These are phyloP conservation scores for Crataegus laevigata DNA, from an alignment of 306 rosid species.

Conservation along the genomic window DNA sequence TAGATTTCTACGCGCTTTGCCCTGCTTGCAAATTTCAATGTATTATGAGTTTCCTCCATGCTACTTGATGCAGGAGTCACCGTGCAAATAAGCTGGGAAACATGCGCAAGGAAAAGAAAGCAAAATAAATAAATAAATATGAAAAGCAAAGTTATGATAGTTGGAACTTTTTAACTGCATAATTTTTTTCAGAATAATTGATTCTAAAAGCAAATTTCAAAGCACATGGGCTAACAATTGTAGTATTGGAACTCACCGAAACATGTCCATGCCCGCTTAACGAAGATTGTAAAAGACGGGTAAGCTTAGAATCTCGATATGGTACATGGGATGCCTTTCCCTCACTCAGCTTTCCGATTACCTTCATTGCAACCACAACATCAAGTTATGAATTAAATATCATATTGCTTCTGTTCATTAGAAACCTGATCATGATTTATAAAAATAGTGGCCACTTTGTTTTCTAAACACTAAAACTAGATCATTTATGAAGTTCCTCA, in stretches of 20 bases:
- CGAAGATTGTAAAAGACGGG: conserved; percentile 95
- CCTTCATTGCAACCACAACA: conserved; percentile 61
- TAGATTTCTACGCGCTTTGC: conserved; percentile 96
- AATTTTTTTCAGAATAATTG: not conserved
- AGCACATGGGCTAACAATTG: not conserved
- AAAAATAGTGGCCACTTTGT: not conserved
- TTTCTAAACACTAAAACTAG: not conserved
- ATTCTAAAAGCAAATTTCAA: not conserved
- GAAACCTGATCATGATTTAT: not conserved
- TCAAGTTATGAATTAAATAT: conserved; percentile 7
- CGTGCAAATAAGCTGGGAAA: conserved; percentile 91
- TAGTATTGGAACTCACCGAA: conserved; percentile 60
- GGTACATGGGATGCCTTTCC: conserved; percentile 99
- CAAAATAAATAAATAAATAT: too few relatives aligned
- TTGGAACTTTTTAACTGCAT: not conserved
- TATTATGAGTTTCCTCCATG: conserved; percentile 99
- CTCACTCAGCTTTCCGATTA: conserved; percentile 93
- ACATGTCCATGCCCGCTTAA: conserved; percentile 95
- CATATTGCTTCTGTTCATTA: not conserved
- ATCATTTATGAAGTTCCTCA: not conserved
- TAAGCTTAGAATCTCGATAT: conserved; percentile 97
- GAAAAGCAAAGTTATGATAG: conserved; percentile 1
- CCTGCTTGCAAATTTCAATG: conserved; percentile 97
- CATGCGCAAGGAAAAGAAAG: conserved; percentile 12
- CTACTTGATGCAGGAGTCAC: conserved; percentile 98